Percentiles rank a stretch among this genome's conserved stretches.
Evolutionary conservation across 2,329 filamentous ascomycete species (phyloP).

Genomic region (Mycocentrospora acerina): DNA sequence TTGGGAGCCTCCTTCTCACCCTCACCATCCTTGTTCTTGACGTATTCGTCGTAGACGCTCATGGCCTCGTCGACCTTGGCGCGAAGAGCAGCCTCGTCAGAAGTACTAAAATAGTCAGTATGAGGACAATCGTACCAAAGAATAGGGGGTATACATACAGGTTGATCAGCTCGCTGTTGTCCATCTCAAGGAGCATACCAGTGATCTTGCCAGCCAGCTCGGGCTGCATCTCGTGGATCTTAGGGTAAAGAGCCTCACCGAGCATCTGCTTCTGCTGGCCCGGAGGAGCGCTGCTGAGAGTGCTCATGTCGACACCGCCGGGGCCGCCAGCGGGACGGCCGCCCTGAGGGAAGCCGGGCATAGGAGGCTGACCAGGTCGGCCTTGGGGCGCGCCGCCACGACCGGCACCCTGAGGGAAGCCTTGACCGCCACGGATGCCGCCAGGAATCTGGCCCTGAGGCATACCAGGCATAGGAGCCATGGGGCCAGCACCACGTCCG

Average conservation of each 20-base stretch:
- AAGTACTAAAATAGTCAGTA: conserved; percentile 63
- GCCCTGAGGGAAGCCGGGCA: conserved; percentile 37
- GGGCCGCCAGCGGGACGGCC: conserved; percentile 24
- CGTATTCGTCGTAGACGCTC: conserved; percentile 96
- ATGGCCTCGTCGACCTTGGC: conserved; percentile 97
- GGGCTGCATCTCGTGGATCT: conserved; percentile 92
- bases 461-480: conserved; percentile 66
- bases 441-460: conserved; percentile 65
- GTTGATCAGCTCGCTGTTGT: conserved; percentile 89
- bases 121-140: not conserved
- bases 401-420: conserved; percentile 41
- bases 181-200: conserved; percentile 99
- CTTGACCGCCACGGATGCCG: conserved; percentile 45
- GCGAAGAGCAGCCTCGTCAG: conserved; percentile 84
- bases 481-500: conserved; percentile 64
- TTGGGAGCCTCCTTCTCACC: conserved; percentile 40
- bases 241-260: conserved; percentile 96
- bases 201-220: conserved; percentile 99
- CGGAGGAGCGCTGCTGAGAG: conserved; percentile 56
- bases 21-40: conserved; percentile 68
- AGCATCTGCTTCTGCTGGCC: conserved; percentile 98
- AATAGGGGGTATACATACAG: conserved; percentile 69
- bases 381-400: conserved; percentile 33
- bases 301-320: conserved; percentile 52
- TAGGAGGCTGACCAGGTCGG: conserved; percentile 33